These are phyloP conservation scores for Sporobolomyces roseus DNA, from an alignment of 768 basidiomycete species.

Conservation along the genomic window DNA sequence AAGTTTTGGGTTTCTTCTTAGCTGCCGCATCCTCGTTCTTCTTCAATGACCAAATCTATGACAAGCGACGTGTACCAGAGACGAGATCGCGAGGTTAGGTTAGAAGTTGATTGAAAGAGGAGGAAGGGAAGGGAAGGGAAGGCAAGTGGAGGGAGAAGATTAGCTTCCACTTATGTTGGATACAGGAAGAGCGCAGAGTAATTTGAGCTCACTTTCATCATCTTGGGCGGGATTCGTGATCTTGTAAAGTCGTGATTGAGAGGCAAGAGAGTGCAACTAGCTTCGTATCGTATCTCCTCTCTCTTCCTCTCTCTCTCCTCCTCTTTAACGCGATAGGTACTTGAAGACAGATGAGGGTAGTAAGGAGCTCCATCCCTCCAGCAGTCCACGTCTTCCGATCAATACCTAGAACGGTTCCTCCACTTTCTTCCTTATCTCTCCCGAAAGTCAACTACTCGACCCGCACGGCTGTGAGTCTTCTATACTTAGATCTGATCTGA, in stretches of 20 bases:
- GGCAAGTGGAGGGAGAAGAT: too few species aligned
- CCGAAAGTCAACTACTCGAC: background rate
- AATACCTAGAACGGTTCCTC: too few species aligned
- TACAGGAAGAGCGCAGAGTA: background rate
- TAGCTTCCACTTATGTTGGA: background rate
- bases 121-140: background rate
- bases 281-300: background rate
- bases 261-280: background rate
- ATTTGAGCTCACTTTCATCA: slow-evolving; percentile 26
- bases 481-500: background rate
- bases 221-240: slow-evolving; percentile 9
- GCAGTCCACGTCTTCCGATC: too few species aligned
- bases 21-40: slow-evolving; percentile 96
- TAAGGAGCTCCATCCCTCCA: background rate
- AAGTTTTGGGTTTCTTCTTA: slow-evolving; percentile 97
- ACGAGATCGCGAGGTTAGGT: background rate
- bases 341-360: background rate
- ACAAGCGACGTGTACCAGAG: too few species aligned
- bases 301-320: too few species aligned
- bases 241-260: background rate
- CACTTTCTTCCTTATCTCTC: background rate
- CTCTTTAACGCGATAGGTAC: background rate
- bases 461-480: background rate
- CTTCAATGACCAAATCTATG: slow-evolving; percentile 99
- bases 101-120: background rate